These are phyloP conservation scores for Trichoderma simmonsii DNA, from an alignment of 2,329 filamentous ascomycete species.

Conservation along the genomic window DNA sequence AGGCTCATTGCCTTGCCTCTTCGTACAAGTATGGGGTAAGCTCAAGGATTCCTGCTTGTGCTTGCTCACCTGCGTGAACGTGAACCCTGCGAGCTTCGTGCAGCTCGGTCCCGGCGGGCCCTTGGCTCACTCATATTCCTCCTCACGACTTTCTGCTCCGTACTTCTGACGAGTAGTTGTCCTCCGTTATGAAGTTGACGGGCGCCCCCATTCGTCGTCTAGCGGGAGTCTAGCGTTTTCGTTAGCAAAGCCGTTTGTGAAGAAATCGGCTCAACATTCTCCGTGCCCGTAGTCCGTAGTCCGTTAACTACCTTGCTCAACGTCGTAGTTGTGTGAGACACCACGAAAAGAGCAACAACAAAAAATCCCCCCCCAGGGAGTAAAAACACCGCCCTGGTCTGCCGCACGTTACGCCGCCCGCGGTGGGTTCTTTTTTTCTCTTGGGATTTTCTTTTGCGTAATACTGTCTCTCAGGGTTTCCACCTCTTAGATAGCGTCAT, in stretches of 20 bases:
- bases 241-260: not conserved
- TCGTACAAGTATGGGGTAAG: constrained; percentile 5
- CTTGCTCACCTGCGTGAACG: not conserved
- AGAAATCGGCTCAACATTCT: constrained; percentile 4
- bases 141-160: not conserved
- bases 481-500: not conserved
- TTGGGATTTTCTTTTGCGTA: constrained; percentile 12
- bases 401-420: constrained; percentile 6
- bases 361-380: not conserved
- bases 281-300: not conserved
- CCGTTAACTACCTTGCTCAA: not conserved
- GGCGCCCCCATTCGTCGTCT: not conserved
- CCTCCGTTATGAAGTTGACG: not conserved
- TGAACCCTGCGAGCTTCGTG: not conserved
- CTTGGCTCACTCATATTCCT: not conserved
- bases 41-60: constrained; percentile 7
- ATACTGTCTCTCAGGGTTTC: not conserved
- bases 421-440: not conserved
- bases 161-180: not conserved
- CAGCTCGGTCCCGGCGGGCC: not conserved
- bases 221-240: constrained; percentile 3
- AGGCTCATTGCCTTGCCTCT: not conserved
- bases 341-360: constrained; percentile 1
- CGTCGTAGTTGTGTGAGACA: constrained; percentile 14
- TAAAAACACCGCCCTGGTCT: not conserved